These are phyloP conservation scores for Coemansia aciculifera DNA, from an alignment of 192 early-diverging fungal genomes.

Conservation along the genomic window DNA sequence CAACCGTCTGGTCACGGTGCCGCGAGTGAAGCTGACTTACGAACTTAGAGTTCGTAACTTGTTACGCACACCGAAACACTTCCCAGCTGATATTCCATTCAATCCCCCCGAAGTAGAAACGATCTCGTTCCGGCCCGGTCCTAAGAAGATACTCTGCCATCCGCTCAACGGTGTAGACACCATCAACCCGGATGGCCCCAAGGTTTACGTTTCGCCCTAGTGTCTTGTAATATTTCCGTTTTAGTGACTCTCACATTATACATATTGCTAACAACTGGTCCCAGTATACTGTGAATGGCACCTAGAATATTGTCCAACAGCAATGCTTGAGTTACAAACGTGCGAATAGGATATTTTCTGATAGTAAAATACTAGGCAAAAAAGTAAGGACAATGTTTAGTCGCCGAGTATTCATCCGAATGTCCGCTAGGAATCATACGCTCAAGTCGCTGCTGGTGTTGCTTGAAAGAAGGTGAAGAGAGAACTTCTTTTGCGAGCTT, in stretches of 20 bases:
- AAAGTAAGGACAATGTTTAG: not conserved
- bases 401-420: not conserved
- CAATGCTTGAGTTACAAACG: too few relatives aligned
- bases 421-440: not conserved
- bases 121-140: slow-evolving; percentile 28
- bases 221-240: not conserved
- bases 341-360: too few relatives aligned
- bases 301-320: too few relatives aligned
- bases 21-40: slow-evolving; percentile 45
- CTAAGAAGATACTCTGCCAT: slow-evolving; percentile 31
- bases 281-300: too few relatives aligned
- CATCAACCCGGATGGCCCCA: slow-evolving; percentile 27
- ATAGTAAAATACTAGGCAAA: too few relatives aligned
- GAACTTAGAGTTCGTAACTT: slow-evolving; percentile 26
- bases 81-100: slow-evolving; percentile 28
- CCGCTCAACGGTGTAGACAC: slow-evolving; percentile 26
- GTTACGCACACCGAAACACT: slow-evolving; percentile 18
- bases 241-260: too few relatives aligned
- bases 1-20: slow-evolving; percentile 39
- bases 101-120: not conserved
- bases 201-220: not conserved
- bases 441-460: not conserved
- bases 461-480: not conserved
- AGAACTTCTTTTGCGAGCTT: too few relatives aligned
- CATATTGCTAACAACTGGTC: too few relatives aligned